Percentiles rank a stretch among this genome's conserved stretches.
phyloP scores from a whole-genome alignment of 129 eudicot genomes.

The Saposhnikovia divaricata region DNA sequence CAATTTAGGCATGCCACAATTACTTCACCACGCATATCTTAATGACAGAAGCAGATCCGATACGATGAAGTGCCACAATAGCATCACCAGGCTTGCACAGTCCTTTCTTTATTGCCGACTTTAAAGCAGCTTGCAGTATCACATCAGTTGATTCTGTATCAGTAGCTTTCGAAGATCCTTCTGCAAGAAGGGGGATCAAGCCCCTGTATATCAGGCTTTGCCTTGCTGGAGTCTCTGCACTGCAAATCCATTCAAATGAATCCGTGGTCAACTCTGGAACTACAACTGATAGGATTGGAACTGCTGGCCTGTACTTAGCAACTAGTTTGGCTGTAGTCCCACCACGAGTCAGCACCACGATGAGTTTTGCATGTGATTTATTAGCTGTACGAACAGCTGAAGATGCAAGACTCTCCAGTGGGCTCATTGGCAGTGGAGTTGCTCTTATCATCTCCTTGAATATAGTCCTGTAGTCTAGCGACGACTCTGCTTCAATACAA shows the following conservation, averaged over 20 bases:
- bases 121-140: constrained; percentile 66
- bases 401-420: constrained; percentile 77
- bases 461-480: constrained; percentile 57
- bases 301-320: constrained; percentile 79
- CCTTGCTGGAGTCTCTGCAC: constrained; percentile 79
- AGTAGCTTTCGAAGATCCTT: constrained; percentile 76
- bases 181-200: constrained; percentile 60
- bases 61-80: constrained; percentile 70
- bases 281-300: constrained; percentile 70
- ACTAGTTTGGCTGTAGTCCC: constrained; percentile 75
- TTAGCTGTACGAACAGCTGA: constrained; percentile 78
- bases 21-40: constrained; percentile 69
- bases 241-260: constrained; percentile 70
- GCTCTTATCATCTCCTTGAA: constrained; percentile 70
- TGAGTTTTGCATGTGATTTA: constrained; percentile 68
- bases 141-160: constrained; percentile 76
- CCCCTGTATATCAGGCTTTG: constrained; percentile 71
- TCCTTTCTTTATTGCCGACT: constrained; percentile 41
- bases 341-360: constrained; percentile 69
- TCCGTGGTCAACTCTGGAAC: constrained; percentile 70
- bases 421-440: constrained; percentile 78
- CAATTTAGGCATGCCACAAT: background rate
- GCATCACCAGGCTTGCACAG: constrained; percentile 64
- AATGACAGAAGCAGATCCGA: constrained; percentile 73
- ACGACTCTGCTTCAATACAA: constrained; percentile 74